Percentiles rank a stretch among this genome's conserved stretches.
phyloP scores from a whole-genome alignment of 129 eudicot genomes.

The Centrapalus pauciflorus region DNA sequence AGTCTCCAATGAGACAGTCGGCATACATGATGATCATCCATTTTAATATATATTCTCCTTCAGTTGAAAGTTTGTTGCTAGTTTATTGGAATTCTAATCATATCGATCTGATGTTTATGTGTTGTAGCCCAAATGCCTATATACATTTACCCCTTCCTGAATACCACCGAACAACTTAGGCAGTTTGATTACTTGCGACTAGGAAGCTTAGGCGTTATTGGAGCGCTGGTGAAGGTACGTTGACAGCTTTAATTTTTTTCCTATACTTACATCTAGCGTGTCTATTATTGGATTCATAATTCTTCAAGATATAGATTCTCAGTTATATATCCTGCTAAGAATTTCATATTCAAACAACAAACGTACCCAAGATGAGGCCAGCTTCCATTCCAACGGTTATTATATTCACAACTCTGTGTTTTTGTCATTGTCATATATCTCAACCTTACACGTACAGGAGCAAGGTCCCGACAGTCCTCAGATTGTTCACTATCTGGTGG shows the following conservation, averaged over 20 bases:
- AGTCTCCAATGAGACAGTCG: too few relatives aligned
- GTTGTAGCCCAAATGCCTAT: constrained; percentile 27
- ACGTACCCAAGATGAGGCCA: too few relatives aligned
- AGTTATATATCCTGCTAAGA: too few relatives aligned
- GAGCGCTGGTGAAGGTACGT: constrained; percentile 27
- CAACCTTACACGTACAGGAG: constrained; percentile 11
- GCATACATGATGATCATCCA: background rate
- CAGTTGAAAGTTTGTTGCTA: background rate
- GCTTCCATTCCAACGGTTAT: too few relatives aligned
- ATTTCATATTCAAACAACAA: too few relatives aligned
- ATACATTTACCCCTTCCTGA: constrained; percentile 27
- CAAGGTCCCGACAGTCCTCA: background rate
- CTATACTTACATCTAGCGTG: background rate
- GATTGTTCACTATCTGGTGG: constrained; percentile 19
- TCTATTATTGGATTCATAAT: background rate
- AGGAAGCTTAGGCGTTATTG: constrained; percentile 21
- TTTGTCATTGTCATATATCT: background rate
- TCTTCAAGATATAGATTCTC: background rate
- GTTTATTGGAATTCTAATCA: background rate
- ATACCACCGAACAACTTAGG: background rate
- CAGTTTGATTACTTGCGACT: constrained; percentile 15
- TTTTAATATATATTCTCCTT: background rate
- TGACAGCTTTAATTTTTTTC: background rate
- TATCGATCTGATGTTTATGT: background rate
- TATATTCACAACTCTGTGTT: too few relatives aligned